Evolutionary conservation across 2,329 filamentous ascomycete genomes (phyloP).

Genomic region (Fusarium chlamydosporum): DNA sequence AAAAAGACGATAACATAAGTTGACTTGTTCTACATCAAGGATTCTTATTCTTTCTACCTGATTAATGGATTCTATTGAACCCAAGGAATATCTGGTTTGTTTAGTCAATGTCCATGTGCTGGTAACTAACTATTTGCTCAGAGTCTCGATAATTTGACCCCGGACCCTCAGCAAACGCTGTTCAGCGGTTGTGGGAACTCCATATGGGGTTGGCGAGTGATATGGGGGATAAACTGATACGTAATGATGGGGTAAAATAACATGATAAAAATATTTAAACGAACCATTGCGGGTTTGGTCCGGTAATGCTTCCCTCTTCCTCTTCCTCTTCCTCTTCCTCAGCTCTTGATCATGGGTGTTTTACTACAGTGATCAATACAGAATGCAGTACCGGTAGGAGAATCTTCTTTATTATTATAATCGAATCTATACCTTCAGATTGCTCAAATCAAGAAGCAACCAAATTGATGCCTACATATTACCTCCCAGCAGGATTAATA

Average conservation of each 20-base stretch:
- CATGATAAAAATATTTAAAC: constrained; percentile 35
- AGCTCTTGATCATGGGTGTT: constrained; percentile 2
- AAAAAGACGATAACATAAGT: background rate
- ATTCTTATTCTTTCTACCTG: background rate
- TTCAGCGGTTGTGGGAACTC: constrained; percentile 12
- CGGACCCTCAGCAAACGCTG: background rate
- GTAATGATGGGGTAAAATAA: constrained; percentile 46
- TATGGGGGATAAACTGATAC: constrained; percentile 33
- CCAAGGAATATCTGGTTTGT: background rate
- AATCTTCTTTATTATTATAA: too few species aligned
- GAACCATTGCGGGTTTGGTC: constrained; percentile 20
- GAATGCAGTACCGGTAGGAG: background rate
- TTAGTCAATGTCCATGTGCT: background rate
- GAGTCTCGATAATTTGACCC: background rate
- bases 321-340: background rate
- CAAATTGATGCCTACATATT: background rate
- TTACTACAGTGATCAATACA: background rate
- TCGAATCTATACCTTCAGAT: too few species aligned
- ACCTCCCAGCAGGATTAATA: background rate
- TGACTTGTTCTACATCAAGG: background rate
- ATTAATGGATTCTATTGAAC: background rate
- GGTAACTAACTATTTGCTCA: background rate
- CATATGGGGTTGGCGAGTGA: constrained; percentile 12
- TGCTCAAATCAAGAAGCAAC: background rate
- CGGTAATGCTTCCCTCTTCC: constrained; percentile 1